Conservation (phyloP, 176 grass and related monocot genomes). For the Bonia amplexicaulis region DNA sequence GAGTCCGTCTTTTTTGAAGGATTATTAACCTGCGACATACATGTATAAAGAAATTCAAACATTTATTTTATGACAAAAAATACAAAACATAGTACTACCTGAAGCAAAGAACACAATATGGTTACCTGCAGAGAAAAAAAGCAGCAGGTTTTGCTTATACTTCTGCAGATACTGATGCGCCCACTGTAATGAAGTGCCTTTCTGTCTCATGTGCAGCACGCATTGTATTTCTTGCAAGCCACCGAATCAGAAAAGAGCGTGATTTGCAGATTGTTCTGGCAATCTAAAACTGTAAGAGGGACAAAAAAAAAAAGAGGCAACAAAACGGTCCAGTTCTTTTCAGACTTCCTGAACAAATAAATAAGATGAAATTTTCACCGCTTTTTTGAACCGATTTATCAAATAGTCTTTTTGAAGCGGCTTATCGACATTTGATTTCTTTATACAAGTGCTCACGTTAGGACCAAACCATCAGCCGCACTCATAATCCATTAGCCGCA, state of each 20-base stretch:
- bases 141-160: not conserved
- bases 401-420: no score
- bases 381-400: no score
- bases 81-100: not conserved
- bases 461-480: no score
- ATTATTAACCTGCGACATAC: not conserved
- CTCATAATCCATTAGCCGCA: no score
- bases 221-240: not conserved
- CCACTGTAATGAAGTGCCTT: not conserved
- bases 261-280: not conserved
- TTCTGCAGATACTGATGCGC: not conserved
- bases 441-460: no score
- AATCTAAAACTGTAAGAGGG: not conserved
- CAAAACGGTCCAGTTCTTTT: not conserved
- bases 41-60: not conserved
- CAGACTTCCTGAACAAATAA: no score
- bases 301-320: not conserved
- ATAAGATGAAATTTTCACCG: rapidly evolving
- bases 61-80: conserved; percentile 16
- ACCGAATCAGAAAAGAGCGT: not conserved
- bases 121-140: not conserved
- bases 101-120: not conserved
- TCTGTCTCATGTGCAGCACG: not conserved
- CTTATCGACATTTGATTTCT: no score
- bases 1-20: not conserved